These are phyloP conservation scores for Hygrophorus russula DNA, from an alignment of 768 basidiomycete genomes.

Conservation along the genomic window DNA sequence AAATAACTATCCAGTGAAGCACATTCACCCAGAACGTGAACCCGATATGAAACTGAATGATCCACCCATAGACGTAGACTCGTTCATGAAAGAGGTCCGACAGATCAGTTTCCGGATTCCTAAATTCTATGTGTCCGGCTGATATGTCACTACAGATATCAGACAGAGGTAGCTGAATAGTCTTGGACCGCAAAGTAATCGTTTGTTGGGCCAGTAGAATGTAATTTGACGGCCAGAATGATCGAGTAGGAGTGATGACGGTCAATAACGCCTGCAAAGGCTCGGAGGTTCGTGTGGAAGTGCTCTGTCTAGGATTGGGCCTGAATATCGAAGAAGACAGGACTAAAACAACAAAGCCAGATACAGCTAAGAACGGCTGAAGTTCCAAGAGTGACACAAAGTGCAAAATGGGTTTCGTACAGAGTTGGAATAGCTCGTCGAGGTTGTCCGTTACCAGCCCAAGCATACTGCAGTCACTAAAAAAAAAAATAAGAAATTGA, in stretches of 20 bases:
- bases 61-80: slow-evolving; percentile 25
- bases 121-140: slow-evolving; percentile 31
- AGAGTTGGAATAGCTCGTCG: too few relatives aligned
- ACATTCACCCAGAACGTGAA: slow-evolving; percentile 21
- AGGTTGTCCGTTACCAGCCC: too few relatives aligned
- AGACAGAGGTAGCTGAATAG: slow-evolving; percentile 21
- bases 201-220: slow-evolving; percentile 4
- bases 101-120: slow-evolving; percentile 27
- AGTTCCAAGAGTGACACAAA: too few relatives aligned
- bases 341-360: not conserved
- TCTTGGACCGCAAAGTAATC: slow-evolving; percentile 8
- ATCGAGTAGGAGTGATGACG: slow-evolving; percentile 30
- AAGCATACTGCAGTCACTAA: too few relatives aligned
- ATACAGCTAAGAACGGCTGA: too few relatives aligned
- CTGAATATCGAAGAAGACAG: not conserved
- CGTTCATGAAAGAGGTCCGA: slow-evolving; percentile 23
- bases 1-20: slow-evolving; percentile 21
- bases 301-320: not conserved
- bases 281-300: not conserved
- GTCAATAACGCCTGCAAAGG: slow-evolving; percentile 25
- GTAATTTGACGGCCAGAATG: slow-evolving; percentile 33
- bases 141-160: slow-evolving; percentile 24
- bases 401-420: too few relatives aligned
- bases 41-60: slow-evolving; percentile 21
- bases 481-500: too few relatives aligned